Conservation (phyloP, 2,329 filamentous ascomycete species). For the Aspergillus quadrilineatus region DNA sequence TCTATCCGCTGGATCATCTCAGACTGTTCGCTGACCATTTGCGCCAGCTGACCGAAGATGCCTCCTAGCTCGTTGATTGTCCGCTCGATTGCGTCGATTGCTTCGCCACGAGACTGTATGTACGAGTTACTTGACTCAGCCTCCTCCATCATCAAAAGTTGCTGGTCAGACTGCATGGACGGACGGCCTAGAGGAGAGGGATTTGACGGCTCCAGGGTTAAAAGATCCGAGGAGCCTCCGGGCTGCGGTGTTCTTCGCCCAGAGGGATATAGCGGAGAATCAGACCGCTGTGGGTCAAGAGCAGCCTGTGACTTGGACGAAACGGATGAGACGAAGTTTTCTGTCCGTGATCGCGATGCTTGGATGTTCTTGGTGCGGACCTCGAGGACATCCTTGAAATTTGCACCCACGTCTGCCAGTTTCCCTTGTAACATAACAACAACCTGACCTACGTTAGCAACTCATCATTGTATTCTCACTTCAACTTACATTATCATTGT, state of each 20-base stretch:
- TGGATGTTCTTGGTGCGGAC: conserved; percentile 97
- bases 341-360: conserved; percentile 83
- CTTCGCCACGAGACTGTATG: conserved; percentile 89
- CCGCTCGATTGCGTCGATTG: conserved; percentile 93
- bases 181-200: conserved; percentile 48
- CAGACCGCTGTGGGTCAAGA: conserved; percentile 67
- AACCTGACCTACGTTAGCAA: conserved; percentile 45
- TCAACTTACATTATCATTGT: conserved; percentile 79
- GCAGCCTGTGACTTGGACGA: conserved; percentile 69
- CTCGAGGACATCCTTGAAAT: conserved; percentile 97
- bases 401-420: conserved; percentile 85
- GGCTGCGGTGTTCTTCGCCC: conserved; percentile 64
- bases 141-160: conserved; percentile 90
- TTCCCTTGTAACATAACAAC: conserved; percentile 88
- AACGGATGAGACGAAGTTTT: conserved; percentile 93
- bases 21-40: conserved; percentile 96
- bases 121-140: conserved; percentile 82
- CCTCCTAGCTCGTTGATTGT: conserved; percentile 89
- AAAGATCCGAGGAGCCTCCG: conserved; percentile 61
- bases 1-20: conserved; percentile 98
- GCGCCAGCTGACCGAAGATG: conserved; percentile 90
- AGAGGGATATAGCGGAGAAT: conserved; percentile 83
- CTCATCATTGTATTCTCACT: neutral
- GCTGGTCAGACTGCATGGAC: conserved; percentile 70
- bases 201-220: conserved; percentile 73